phyloP scores from a whole-genome alignment of 2,329 filamentous ascomycete species.

The Neopestalotiopsis sp. region DNA sequence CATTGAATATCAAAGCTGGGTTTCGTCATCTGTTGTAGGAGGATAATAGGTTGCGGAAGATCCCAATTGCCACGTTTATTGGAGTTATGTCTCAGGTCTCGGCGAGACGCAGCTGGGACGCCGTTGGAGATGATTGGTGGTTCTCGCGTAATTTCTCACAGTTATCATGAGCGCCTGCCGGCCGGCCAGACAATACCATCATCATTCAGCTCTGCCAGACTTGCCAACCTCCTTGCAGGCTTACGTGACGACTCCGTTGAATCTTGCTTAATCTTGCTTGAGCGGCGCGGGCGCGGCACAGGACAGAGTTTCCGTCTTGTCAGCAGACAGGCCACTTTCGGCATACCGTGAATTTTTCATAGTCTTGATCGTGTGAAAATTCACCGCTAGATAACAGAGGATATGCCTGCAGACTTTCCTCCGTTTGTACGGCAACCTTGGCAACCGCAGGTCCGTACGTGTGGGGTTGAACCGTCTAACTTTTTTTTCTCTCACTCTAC shows the following conservation, averaged over 20 bases:
- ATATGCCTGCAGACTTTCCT: conserved; percentile 10
- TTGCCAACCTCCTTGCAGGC: background rate
- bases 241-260: conserved; percentile 9
- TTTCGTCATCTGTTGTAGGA: background rate
- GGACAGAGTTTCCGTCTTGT: background rate
- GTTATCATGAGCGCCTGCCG: background rate
- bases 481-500: conserved; percentile 3
- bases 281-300: background rate
- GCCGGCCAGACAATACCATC: background rate
- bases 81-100: conserved; percentile 1
- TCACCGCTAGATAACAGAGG: background rate
- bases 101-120: background rate
- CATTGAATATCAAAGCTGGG: background rate
- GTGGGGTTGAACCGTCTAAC: conserved; percentile 3
- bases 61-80: conserved; percentile 11
- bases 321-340: background rate
- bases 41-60: background rate
- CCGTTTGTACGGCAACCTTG: conserved; percentile 13
- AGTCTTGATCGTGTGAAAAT: background rate
- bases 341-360: background rate
- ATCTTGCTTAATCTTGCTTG: background rate
- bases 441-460: conserved; percentile 10
- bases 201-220: too few relatives aligned
- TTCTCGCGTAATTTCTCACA: background rate
- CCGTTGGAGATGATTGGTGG: background rate